A percentile compares a stretch with the other conserved stretches of the same genome.
These are phyloP conservation scores for Lactarius indigo DNA, from an alignment of 768 basidiomycete genomes.

Conservation along the genomic window DNA sequence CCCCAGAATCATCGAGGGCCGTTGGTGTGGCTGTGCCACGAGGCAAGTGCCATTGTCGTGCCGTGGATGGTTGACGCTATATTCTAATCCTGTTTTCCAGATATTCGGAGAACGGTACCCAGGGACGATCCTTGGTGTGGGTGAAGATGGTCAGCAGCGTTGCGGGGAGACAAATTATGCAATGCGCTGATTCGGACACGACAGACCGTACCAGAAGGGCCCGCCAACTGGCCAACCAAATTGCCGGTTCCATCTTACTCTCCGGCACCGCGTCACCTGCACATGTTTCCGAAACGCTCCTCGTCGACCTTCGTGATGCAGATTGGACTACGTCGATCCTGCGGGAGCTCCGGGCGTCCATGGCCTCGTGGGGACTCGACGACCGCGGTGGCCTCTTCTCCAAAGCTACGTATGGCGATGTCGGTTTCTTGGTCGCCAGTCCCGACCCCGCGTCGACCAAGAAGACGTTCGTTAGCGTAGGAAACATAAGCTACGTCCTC, in stretches of 20 bases:
- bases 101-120: constrained; percentile 18
- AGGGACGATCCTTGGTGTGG: constrained; percentile 13
- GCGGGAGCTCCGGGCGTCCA: constrained; percentile 13
- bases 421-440: constrained; percentile 9
- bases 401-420: constrained; percentile 11
- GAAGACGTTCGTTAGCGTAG: constrained; percentile 12
- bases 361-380: constrained; percentile 18
- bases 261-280: constrained; percentile 18
- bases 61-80: too few species aligned
- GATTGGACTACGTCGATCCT: constrained; percentile 11
- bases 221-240: constrained; percentile 13
- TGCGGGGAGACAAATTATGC: not conserved
- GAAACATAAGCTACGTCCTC: constrained; percentile 2
- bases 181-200: not conserved
- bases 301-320: constrained; percentile 12
- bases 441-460: constrained; percentile 5
- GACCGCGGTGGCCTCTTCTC: constrained; percentile 13
- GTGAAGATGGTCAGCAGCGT: constrained; percentile 6
- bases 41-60: not conserved
- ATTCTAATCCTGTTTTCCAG: not conserved
- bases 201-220: constrained; percentile 15
- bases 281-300: constrained; percentile 18
- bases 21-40: constrained; percentile 18
- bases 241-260: constrained; percentile 12
- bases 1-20: constrained; percentile 14